Evolutionary conservation across 768 basidiomycete genomes (phyloP).

Genomic region (Grammothele lineata): DNA sequence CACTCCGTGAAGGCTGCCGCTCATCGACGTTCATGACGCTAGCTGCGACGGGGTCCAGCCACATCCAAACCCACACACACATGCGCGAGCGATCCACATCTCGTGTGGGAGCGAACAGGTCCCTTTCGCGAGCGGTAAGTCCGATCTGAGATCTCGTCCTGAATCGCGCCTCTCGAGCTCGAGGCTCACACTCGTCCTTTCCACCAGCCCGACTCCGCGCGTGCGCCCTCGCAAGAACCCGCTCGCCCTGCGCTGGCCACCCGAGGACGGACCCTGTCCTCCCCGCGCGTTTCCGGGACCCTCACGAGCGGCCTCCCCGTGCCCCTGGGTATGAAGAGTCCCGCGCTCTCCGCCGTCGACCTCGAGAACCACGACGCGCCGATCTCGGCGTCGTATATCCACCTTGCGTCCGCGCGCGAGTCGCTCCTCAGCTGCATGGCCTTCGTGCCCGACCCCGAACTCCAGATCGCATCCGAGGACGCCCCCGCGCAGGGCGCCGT

Average conservation of each 20-base stretch:
- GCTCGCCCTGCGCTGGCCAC: not conserved
- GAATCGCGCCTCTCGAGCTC: too few species aligned
- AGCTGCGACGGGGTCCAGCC: too few species aligned
- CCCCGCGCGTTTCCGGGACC: not conserved
- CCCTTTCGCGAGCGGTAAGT: constrained; percentile 9
- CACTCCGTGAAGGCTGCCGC: too few species aligned
- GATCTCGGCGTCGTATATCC: constrained; percentile 1
- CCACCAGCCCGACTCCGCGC: too few species aligned
- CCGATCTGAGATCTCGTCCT: too few species aligned
- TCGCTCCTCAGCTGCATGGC: constrained; percentile 10
- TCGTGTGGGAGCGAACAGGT: not conserved
- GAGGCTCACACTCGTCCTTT: too few species aligned
- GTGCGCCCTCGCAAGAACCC: too few species aligned
- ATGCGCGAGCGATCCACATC: constrained; percentile 2
- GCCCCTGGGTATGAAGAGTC: constrained; percentile 11
- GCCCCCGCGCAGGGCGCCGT: too few species aligned
- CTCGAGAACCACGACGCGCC: constrained; percentile 16
- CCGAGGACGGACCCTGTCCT: constrained; percentile 8
- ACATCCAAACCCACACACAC: constrained; percentile 5
- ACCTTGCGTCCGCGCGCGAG: constrained; percentile 12
- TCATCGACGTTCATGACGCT: too few species aligned
- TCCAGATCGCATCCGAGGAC: too few species aligned
- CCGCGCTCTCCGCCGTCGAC: constrained; percentile 15
- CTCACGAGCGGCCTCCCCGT: constrained; percentile 1
- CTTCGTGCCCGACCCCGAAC: not conserved